These are phyloP conservation scores for Loxodes magnus DNA, from an alignment of 73 alveolate genomes.

Conservation along the genomic window DNA sequence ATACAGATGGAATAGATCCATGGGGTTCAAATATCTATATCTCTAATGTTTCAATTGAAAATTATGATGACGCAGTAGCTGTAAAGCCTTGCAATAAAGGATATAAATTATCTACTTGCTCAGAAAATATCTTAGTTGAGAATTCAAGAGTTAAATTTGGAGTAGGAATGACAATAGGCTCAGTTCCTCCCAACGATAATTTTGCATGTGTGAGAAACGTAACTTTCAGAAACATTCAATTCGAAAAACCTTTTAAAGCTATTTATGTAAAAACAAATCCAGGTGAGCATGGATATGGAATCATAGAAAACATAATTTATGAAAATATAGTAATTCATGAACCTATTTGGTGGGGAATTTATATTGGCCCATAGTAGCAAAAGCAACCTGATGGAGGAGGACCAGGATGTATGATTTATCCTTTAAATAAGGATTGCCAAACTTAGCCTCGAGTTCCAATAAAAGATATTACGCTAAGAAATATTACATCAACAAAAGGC, in stretches of 20 bases:
- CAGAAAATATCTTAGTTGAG: constrained; percentile 28
- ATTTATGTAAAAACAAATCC: constrained; percentile 38
- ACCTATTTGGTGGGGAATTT: constrained; percentile 42
- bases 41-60: constrained; percentile 20
- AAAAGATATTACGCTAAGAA: constrained; percentile 18
- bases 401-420: constrained; percentile 46
- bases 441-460: constrained; percentile 31
- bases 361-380: constrained; percentile 43
- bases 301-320: constrained; percentile 23
- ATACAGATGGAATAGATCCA: constrained; percentile 49
- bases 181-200: constrained; percentile 39
- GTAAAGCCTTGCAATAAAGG: constrained; percentile 31
- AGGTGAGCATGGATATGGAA: constrained; percentile 29
- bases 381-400: constrained; percentile 44
- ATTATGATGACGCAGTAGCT: constrained; percentile 38
- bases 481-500: constrained; percentile 14
- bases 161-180: constrained; percentile 43
- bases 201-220: constrained; percentile 25
- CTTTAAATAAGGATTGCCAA: constrained; percentile 21
- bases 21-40: constrained; percentile 23
- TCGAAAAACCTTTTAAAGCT: constrained; percentile 34
- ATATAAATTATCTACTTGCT: constrained; percentile 21
- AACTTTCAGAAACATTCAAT: constrained; percentile 21
- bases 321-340: constrained; percentile 21
- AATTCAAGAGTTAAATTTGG: constrained; percentile 22